Evolutionary conservation across 1,284 basidiomycete genomes (phyloP), one percentile per base, ranked within the genome.

Genomic region (Apiotrichum laibachii): DNA sequence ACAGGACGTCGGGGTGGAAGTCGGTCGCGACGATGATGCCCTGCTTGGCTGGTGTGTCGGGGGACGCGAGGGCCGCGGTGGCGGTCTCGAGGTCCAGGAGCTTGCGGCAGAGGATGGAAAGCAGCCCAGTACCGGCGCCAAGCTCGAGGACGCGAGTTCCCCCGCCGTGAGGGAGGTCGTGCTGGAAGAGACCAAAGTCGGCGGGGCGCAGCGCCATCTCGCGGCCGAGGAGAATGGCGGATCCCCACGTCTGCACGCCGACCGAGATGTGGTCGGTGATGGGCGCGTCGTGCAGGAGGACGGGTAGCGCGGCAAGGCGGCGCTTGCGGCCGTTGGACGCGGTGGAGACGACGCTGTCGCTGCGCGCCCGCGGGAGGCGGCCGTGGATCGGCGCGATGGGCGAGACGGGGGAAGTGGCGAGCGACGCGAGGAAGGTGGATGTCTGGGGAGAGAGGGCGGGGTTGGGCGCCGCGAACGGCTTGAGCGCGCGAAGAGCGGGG

Each of bases 191-290:
- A 10, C 70, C 74, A 55, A 73, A 76, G 19, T 66, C 60, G 1
- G 59, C 69, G 0, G 89, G 89, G 31, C 81, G 72, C 21, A 85
- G 81, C 1, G 84, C 83, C 53, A 94, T 84, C 77, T 87, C 83
- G 68, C 92, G 86, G 0, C 90, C 85, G 44, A 95, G 82, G 6
- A 94, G 84, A 64, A 88, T 91, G 1, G 90, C 88, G 6, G 86
- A 85, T 1, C 91, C 92, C 92, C 92, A 95, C 0, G 92, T 95
- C 76, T 94, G 91, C 19, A 90, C 87, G 8, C 92, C 92, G 19
- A 93, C 87, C 54, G 84, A 86, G 5, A 83, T 80, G 65, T 87
- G 88, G 69, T 92, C 88, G 39, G 86, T 83, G 49, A 92, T 80
- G 0, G 89, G 85, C 3, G 86, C 84, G 70, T 94, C 91, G 56